A percentile compares a stretch with the other conserved stretches of the same genome.
Evolutionary conservation across 2,329 filamentous ascomycete species (phyloP).

Genomic region (Rhinocladiella similis): DNA sequence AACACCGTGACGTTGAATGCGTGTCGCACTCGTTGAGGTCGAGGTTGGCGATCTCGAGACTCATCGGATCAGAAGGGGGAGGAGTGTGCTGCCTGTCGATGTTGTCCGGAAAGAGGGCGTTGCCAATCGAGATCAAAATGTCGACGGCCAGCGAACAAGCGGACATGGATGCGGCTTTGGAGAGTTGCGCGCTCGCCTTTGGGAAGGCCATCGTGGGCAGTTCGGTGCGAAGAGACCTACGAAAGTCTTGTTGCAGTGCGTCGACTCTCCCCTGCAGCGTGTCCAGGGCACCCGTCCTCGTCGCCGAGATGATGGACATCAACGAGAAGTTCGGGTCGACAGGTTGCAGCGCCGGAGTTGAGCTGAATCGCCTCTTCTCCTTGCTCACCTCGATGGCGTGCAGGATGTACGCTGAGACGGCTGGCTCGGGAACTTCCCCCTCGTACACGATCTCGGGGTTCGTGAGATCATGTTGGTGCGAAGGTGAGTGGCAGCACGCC

Average conservation of each 20-base stretch:
- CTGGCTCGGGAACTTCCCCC: too few species aligned
- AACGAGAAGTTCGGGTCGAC: neutral
- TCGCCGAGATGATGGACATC: slow-evolving; percentile 3
- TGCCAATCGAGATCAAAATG: slow-evolving; percentile 1
- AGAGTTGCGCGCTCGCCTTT: neutral
- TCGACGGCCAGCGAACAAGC: slow-evolving; percentile 4
- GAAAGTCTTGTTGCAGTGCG: too few species aligned
- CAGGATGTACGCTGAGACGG: too few species aligned
- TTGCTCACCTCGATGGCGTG: too few species aligned
- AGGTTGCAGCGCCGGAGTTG: too few species aligned
- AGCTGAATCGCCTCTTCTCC: too few species aligned
- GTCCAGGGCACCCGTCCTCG: slow-evolving; percentile 1
- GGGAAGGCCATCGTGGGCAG: too few species aligned
- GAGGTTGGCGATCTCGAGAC: neutral
- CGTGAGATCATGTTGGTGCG: too few species aligned
- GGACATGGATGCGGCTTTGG: neutral
- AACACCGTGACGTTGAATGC: too few species aligned
- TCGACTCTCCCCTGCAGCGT: slow-evolving; percentile 4
- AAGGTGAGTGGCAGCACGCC: neutral
- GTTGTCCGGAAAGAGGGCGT: neutral
- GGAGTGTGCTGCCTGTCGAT: neutral
- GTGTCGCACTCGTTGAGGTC: neutral
- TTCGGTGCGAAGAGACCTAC: too few species aligned
- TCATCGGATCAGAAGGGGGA: too few species aligned
- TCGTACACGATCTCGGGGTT: too few species aligned